Base-by-base conservation (phyloP, 768 basidiomycete genomes). In the Lenzites betulinus region DNA sequence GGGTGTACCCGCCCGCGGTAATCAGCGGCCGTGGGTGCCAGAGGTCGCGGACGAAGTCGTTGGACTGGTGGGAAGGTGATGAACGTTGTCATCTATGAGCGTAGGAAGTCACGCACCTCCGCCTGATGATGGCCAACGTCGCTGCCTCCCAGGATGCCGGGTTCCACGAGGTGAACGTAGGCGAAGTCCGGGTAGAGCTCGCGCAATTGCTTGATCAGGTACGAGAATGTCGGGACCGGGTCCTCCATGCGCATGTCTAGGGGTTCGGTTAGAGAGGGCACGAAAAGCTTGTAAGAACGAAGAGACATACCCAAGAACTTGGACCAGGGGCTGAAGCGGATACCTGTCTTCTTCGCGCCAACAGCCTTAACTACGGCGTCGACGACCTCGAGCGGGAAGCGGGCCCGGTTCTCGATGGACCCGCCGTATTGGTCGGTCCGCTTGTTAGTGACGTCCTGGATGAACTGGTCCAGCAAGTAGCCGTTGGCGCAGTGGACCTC, bases 211-310 rank as follows among this genome's bases (percentile, higher is more conserved):
- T 33, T 43, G 11, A 63, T 53, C 30, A 63, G 39, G 68, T 85
- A 76, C 0, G 74, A 64, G 73, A 83, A 88, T 13, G 81, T 81
- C 0, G 84, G 81, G 3, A 78, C 70, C 0, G 85, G 85, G 59
- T 87, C 77, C 4, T 66, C 56, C 81, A 83, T 82, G 9, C 74
- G 68, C 82, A 87, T 84, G 47, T 70, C 69, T 77, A 41, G 7
- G n/a, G 26, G 7, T 1, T 25, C 1, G 13, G 16, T 38, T 56
- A 8, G 30, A 18, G 4, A 18, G 20, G 3, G 52, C 25, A 13
- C 1, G 23, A 22, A 1, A n/a, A 2, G 51, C 2, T 18, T 20
- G 36, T n/a, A 41, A 3, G 6, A 18, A 11, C 12, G 13, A 15
- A 30, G 12, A 26, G 3, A 49, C 68, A 66, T 63, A 63, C 73